phyloP scores from a whole-genome alignment of 768 basidiomycete genomes.

The Rhizopogon roseolus region DNA sequence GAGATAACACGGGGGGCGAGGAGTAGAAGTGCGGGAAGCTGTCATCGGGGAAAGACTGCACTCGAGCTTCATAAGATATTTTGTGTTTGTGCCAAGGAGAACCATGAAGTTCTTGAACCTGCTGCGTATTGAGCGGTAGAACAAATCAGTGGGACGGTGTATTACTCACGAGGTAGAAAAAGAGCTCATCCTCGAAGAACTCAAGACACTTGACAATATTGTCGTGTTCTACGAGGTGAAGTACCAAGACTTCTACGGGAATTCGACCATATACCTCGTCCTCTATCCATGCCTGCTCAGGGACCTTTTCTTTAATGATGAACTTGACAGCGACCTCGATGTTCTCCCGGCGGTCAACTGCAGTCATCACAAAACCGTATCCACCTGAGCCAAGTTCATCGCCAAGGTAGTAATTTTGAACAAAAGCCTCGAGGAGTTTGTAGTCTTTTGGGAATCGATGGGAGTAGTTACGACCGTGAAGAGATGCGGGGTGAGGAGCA shows the following conservation, averaged over 20 bases:
- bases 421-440: conserved; percentile 55
- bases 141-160: not conserved
- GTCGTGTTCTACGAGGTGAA: conserved; percentile 70
- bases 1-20: conserved; percentile 52
- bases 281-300: conserved; percentile 47
- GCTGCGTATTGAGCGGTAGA: not conserved
- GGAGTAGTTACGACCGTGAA: conserved; percentile 29
- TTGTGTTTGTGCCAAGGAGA: conserved; percentile 70
- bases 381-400: conserved; percentile 89
- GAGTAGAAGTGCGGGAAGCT: conserved; percentile 22
- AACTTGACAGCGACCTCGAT: conserved; percentile 92
- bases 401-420: conserved; percentile 52
- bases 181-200: conserved; percentile 76
- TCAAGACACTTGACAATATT: conserved; percentile 83
- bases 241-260: conserved; percentile 78
- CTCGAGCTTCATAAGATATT: conserved; percentile 24
- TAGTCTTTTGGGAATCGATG: conserved; percentile 59
- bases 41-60: conserved; percentile 16
- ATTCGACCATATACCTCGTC: conserved; percentile 58
- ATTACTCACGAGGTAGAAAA: conserved; percentile 78
- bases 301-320: conserved; percentile 73
- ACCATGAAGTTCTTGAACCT: conserved; percentile 94
- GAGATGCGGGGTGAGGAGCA: conserved; percentile 3
- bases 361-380: conserved; percentile 94
- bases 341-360: conserved; percentile 51